These are phyloP conservation scores for Paxillus involutus DNA, from an alignment of 768 basidiomycete genomes.

Conservation along the genomic window DNA sequence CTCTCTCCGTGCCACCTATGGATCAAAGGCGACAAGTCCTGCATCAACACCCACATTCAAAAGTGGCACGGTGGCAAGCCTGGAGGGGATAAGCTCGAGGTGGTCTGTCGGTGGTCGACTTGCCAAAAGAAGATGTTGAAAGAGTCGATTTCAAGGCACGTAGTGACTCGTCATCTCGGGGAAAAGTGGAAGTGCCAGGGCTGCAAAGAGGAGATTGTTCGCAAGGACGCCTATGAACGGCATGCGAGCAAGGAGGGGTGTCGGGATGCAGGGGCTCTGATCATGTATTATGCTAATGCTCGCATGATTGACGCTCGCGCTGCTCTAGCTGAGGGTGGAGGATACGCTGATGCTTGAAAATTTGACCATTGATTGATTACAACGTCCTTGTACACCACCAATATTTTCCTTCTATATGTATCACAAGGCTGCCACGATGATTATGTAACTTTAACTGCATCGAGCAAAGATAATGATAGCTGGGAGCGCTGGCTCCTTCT, in stretches of 20 bases:
- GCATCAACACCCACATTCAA: conserved; percentile 14
- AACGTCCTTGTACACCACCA: too few relatives aligned
- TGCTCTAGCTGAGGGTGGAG: conserved; percentile 5
- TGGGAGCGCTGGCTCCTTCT: too few relatives aligned
- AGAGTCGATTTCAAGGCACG: conserved; percentile 21
- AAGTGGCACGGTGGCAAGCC: conserved; percentile 15
- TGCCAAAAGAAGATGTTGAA: conserved; percentile 21
- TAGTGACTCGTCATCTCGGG: conserved; percentile 14
- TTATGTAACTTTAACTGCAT: too few relatives aligned
- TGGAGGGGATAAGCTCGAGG: conserved; percentile 8
- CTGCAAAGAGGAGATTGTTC: conserved; percentile 10
- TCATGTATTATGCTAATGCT: conserved; percentile 7
- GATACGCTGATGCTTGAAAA: background rate
- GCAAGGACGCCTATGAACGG: conserved; percentile 8
- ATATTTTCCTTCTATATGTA: too few relatives aligned
- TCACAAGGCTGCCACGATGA: too few relatives aligned
- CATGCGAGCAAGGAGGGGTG: conserved; percentile 7
- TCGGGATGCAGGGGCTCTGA: conserved; percentile 2
- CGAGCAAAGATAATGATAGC: too few relatives aligned
- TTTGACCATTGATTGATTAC: background rate
- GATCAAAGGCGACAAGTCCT: conserved; percentile 16
- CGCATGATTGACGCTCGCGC: background rate
- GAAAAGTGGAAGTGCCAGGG: conserved; percentile 15
- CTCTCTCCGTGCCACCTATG: conserved; percentile 8
- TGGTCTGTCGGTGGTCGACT: conserved; percentile 9